Evolutionary conservation across 169 alveolate species (phyloP), one percentile per base, ranked within the genome.

Genomic region (Plasmodium coatneyi): DNA sequence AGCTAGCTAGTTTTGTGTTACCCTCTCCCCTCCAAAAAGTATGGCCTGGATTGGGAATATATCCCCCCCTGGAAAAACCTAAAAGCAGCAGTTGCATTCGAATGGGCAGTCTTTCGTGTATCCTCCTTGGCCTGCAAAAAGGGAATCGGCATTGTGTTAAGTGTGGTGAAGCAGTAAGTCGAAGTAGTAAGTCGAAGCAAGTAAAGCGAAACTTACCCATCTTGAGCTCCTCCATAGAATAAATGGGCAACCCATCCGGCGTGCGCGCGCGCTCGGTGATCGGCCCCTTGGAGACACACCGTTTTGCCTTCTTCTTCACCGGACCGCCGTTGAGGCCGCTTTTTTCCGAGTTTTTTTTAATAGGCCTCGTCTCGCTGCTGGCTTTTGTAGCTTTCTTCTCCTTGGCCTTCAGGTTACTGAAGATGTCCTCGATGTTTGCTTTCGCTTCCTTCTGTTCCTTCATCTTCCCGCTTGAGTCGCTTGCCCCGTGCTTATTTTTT

Each of bases 31-130:
- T 22, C 16, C 56, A 12, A 12, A 12, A 12, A 12, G 56, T 9
- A 46, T 46, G 19, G 19, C 56, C 56, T 0, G n/a, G 34, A 9
- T 16, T 41, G 60, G 34, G 52, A 52, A 25, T 49, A 43, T 22
- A 1, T 30, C 28, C 25, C 70, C 34, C 36, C 46, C 9, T 39
- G 30, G 10, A 10, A 82, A 82, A 14, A 56, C 5, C 95, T 92
- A 96, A 72, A 92, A 96, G 82, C 97, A 96, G 78, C 97, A 96
- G 76, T 71, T 80, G 36, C 97, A 96, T 49, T 96, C 97, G 60
- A 96, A 96, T 3, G 97, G 97, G 83, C 97, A 96, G 10, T 89
- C 83, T n/a, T 95, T 96, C 41, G 97, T 96, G 71, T 79, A 94
- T 14, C 97, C 97, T 36, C 97, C 97, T 28, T 93, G 93, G 7